Evolutionary conservation across 176 grass and related monocot genomes (phyloP).

Genomic region (Tuctoria greenei): DNA sequence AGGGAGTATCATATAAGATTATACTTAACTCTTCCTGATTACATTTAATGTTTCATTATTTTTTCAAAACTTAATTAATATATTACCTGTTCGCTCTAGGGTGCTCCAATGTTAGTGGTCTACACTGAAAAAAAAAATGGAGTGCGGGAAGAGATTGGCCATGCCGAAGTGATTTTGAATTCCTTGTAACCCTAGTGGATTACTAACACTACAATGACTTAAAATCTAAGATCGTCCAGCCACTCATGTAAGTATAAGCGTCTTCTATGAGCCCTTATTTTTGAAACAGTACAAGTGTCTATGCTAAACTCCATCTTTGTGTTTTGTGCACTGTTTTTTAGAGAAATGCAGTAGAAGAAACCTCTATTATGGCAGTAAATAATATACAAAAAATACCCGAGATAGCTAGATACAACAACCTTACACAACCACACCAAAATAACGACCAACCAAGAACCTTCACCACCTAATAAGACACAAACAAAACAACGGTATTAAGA

Average conservation of each 20-base stretch:
- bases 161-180: slow-evolving; percentile 89
- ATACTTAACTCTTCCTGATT: slow-evolving; percentile 28
- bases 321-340: no score
- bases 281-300: no score
- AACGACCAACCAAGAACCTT: no score
- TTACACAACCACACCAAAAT: no score
- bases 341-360: no score
- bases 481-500: no score
- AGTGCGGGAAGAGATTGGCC: slow-evolving; percentile 90
- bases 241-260: slow-evolving; percentile 60
- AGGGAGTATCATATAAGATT: slow-evolving; percentile 11
- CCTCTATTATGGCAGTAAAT: no score
- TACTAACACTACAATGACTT: slow-evolving; percentile 79
- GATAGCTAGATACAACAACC: no score
- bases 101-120: slow-evolving; percentile 84
- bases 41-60: slow-evolving; percentile 8
- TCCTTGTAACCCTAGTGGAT: slow-evolving; percentile 80
- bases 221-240: slow-evolving; percentile 91
- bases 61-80: slow-evolving; percentile 9
- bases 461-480: no score
- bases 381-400: no score
- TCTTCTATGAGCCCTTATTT: no score
- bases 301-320: no score
- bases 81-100: slow-evolving; percentile 47
- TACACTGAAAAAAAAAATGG: slow-evolving; percentile 59